Percentiles rank a stretch among this genome's conserved stretches.
phyloP scores from a whole-genome alignment of 2,329 filamentous ascomycete genomes.

The Zalaria sp. region DNA sequence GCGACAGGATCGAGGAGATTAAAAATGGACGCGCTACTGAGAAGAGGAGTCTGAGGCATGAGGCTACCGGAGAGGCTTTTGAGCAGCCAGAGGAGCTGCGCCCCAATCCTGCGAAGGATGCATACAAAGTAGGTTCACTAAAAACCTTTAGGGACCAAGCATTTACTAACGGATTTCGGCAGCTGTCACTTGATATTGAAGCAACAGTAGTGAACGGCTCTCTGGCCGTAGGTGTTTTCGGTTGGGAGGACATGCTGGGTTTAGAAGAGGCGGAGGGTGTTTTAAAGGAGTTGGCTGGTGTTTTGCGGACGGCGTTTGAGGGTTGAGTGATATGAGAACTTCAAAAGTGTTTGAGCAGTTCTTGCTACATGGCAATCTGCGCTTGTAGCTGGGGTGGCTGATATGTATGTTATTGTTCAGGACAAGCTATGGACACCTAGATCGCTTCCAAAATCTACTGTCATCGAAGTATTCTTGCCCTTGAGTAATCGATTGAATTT shows the following conservation, averaged over 20 bases:
- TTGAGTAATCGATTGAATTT: no score
- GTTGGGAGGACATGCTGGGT: constrained; percentile 27
- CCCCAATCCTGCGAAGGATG: constrained; percentile 11
- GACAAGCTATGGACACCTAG: no score
- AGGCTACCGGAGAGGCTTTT: constrained; percentile 5
- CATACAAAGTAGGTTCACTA: constrained; percentile 24
- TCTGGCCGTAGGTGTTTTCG: constrained; percentile 41
- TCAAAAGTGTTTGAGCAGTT: no score
- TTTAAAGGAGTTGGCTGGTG: constrained; percentile 17
- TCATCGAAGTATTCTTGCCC: no score
- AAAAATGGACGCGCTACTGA: constrained; percentile 9
- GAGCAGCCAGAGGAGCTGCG: constrained; percentile 11
- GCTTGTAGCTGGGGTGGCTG: no score
- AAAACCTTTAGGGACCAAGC: background rate
- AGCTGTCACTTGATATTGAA: constrained; percentile 43
- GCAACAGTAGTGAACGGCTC: constrained; percentile 32
- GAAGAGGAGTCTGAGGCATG: constrained; percentile 9
- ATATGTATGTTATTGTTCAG: no score
- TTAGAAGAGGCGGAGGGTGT: constrained; percentile 22
- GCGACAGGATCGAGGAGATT: constrained; percentile 11
- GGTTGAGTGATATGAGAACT: no score
- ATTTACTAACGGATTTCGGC: constrained; percentile 8
- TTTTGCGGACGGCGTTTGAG: constrained; percentile 4
- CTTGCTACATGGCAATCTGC: no score
- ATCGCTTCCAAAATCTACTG: no score